phyloP scores from a whole-genome alignment of 345 rosid species.

The Nephelium lappaceum region DNA sequence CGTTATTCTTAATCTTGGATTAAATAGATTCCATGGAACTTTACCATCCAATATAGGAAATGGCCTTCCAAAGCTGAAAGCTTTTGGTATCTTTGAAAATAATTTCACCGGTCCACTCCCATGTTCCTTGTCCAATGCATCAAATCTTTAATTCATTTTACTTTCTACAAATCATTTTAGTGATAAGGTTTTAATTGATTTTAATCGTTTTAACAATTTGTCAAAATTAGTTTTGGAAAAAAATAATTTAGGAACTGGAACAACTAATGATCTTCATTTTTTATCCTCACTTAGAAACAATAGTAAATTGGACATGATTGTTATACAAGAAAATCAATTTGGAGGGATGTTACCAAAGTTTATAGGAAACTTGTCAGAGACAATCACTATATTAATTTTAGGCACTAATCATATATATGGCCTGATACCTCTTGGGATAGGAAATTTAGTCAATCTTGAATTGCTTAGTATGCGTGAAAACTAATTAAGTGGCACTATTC shows the following conservation, averaged over 20 bases:
- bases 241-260: slow-evolving; percentile 1
- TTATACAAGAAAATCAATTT: not conserved
- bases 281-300: slow-evolving; percentile 11
- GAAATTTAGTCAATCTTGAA: slow-evolving; percentile 27
- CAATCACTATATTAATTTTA: fast-evolving
- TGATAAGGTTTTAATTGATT: not conserved
- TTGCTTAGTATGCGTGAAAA: not conserved
- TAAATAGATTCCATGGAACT: slow-evolving; percentile 15
- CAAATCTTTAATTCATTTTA: fast-evolving
- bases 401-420: not conserved
- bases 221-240: fast-evolving
- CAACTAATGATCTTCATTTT: slow-evolving; percentile 16
- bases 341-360: not conserved
- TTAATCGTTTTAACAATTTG: not conserved
- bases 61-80: slow-evolving; percentile 18
- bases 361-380: slow-evolving; percentile 17
- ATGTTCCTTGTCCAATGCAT: slow-evolving; percentile 30
- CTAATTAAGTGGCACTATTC: slow-evolving; percentile 21
- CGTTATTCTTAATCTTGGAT: not conserved
- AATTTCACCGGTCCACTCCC: slow-evolving; percentile 25
- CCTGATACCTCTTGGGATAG: slow-evolving; percentile 6
- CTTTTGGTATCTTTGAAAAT: not conserved
- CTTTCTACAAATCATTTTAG: fast-evolving
- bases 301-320: not conserved
- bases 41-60: slow-evolving; percentile 17